These are phyloP conservation scores for Myxozyma neglecta DNA, from an alignment of 805 yeast species.

Conservation along the genomic window DNA sequence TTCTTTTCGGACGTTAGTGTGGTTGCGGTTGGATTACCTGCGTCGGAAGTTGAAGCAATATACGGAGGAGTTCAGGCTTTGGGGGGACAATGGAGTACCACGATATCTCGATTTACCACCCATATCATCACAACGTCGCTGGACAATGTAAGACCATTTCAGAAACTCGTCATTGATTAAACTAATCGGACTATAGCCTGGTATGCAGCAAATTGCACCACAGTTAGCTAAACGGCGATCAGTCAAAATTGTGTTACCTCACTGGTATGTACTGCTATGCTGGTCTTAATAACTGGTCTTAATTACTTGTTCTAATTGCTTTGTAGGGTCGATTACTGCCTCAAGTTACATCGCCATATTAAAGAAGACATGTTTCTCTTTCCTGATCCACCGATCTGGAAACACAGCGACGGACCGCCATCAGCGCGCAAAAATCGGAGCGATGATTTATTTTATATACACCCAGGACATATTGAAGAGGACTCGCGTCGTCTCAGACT, in stretches of 20 bases:
- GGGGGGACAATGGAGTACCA: slow-evolving; percentile 73
- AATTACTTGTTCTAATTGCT: no score
- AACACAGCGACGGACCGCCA: slow-evolving; percentile 11
- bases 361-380: slow-evolving; percentile 57
- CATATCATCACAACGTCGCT: slow-evolving; percentile 65
- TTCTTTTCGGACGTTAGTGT: slow-evolving; percentile 63
- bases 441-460: slow-evolving; percentile 6
- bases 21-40: slow-evolving; percentile 58
- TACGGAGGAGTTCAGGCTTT: slow-evolving; percentile 66
- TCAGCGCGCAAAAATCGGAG: neutral
- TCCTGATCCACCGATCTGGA: slow-evolving; percentile 39
- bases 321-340: slow-evolving; percentile 66
- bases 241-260: slow-evolving; percentile 62
- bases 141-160: slow-evolving; percentile 59
- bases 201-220: neutral
- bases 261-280: slow-evolving; percentile 41
- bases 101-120: slow-evolving; percentile 68
- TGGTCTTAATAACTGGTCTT: no score
- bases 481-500: neutral
- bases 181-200: neutral
- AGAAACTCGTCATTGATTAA: no score
- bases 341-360: slow-evolving; percentile 52
- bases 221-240: slow-evolving; percentile 2
- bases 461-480: slow-evolving; percentile 10
- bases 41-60: slow-evolving; percentile 64